A percentile compares a stretch with the other conserved stretches of the same genome.
These are phyloP conservation scores for Scutellaria baicalensis DNA, from an alignment of 257 asterid species.

Conservation along the genomic window DNA sequence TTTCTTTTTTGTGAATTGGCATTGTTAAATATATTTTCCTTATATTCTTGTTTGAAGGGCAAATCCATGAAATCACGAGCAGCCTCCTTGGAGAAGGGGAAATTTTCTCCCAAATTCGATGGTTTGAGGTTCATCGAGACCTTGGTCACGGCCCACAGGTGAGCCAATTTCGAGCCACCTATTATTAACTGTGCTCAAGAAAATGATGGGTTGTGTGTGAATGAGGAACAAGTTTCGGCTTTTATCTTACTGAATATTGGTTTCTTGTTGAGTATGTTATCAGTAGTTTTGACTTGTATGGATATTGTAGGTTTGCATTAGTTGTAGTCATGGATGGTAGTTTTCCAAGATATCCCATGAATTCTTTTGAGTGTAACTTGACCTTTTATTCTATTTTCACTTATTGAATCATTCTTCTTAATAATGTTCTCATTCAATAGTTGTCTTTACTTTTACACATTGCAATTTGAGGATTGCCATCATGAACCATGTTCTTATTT, in stretches of 20 bases:
- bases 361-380: neutral
- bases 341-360: constrained; percentile 25
- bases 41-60: constrained; percentile 11
- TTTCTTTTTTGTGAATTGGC: neutral
- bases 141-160: constrained; percentile 52
- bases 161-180: neutral
- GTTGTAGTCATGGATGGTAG: constrained; percentile 16
- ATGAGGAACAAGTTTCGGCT: neutral
- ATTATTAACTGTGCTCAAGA: neutral
- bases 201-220: constrained; percentile 1
- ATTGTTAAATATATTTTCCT: neutral
- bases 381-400: neutral
- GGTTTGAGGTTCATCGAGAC: constrained; percentile 65
- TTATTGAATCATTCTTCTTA: neutral
- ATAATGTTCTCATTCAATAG: neutral
- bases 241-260: neutral
- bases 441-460: neutral
- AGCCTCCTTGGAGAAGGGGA: constrained; percentile 12
- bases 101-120: constrained; percentile 44
- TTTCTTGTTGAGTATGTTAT: neutral
- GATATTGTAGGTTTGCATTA: neutral
- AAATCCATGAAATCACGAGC: constrained; percentile 7
- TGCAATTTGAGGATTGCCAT: neutral
- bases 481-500: neutral
- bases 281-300: neutral